Evolutionary conservation across 768 basidiomycete species (phyloP), one percentile per base, ranked within the genome.

Genomic region (Xerocomellus chrysenteron): DNA sequence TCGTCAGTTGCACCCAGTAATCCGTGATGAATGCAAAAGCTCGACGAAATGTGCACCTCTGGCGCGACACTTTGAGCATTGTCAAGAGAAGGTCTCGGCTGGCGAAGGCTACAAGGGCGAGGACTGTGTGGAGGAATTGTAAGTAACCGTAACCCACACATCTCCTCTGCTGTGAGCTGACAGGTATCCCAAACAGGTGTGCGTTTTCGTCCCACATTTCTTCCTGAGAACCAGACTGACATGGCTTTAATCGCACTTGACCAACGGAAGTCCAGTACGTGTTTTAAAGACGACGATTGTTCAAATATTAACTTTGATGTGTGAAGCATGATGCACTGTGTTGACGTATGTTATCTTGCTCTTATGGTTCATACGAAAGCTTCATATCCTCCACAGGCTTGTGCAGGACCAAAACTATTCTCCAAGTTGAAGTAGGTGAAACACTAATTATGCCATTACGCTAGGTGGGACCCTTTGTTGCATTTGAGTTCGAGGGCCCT

Each of bases 111-210:
- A 82, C 82, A 87, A 91, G 70, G 85, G 85, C 60, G 94, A 96
- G 78, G 93, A 95, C 69, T 96, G 93, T 68, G 88, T 94, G 37
- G 91, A 94, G 75, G 92, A 93, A 80, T 71, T 93, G 89, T 90
- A 64, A 72, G 87, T 82, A n/a, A 47, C 36, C 4, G 4, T n/a
- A n/a, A n/a, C n/a, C n/a, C n/a, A 32, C 39, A 14, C 47, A 12
- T 46, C 10, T 30, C 40, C 35, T 40, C 5, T 48, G 14, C 52
- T 35, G 14, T 57, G 24, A 37, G 21, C 41, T 58, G 28, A 62
- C 49, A 28, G 10, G 26, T 41, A 26, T 28, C 28, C 2, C 12
- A 4, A 17, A 49, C 41, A 71, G 70, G 44, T 71, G 70, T 71
- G 55, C 9, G 70, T 71, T 47, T 36, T 50, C 12, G 10, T 43